A percentile compares a stretch with the other conserved stretches of the same genome.
Evolutionary conservation across 1,139 yeast genomes (phyloP).

Genomic region (Hanseniaspora gamundiae): DNA sequence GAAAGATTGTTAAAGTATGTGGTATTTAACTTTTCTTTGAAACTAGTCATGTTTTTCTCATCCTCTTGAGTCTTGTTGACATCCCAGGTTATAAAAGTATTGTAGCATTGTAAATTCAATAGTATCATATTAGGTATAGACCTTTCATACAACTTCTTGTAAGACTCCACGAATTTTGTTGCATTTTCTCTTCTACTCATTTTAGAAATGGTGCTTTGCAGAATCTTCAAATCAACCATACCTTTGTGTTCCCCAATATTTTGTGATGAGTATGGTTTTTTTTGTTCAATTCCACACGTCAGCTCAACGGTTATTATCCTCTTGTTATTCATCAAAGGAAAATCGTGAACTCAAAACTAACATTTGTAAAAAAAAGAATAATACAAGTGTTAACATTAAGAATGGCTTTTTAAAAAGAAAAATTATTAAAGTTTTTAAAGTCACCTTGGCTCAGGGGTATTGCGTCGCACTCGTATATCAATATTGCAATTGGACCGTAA

Average conservation of each 20-base stretch:
- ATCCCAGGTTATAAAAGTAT: neutral
- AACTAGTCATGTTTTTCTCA: neutral
- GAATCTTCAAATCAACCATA: neutral
- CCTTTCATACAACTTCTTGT: neutral
- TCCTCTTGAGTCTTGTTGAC: neutral
- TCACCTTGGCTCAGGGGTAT: conserved; percentile 3
- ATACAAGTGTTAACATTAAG: too few species aligned
- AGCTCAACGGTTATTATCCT: too few species aligned
- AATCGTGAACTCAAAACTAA: too few species aligned
- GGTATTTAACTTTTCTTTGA: neutral
- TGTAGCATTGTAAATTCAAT: neutral
- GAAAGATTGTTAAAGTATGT: neutral
- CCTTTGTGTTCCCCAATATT: too few species aligned
- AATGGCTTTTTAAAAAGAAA: too few species aligned
- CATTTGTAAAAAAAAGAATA: too few species aligned
- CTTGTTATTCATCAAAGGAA: too few species aligned
- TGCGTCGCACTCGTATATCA: conserved; percentile 2
- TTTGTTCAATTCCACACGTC: too few species aligned
- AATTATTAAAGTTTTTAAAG: neutral
- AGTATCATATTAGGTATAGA: neutral
- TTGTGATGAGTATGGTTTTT: too few species aligned
- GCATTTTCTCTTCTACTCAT: neutral
- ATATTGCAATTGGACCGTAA: too few species aligned
- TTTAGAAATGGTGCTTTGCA: neutral
- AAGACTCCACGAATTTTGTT: neutral